Base-by-base conservation (phyloP, 495 filamentous ascomycete genomes). In the Aspergillus conjunctus region DNA sequence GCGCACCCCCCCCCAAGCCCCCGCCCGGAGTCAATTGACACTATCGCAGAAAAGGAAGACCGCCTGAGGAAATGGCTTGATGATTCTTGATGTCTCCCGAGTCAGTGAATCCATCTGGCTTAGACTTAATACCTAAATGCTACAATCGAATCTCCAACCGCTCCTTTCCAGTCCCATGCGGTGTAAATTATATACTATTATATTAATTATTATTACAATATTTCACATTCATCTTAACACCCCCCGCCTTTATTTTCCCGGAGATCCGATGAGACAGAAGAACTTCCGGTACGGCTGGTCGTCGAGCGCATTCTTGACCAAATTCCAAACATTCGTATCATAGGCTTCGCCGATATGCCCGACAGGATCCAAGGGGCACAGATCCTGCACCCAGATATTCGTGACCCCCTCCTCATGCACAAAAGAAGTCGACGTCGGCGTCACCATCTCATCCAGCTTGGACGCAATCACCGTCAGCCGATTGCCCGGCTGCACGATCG, bases 321-420 rank as follows among this genome's bases (percentile, higher is more conserved):
- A 59, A 33, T 82, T 76, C 80, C 81, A 83, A 2, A 85, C 79
- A 65, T 81, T 80, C 62, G 74, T 65, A 65, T 85, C 82, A 70
- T 78, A 83, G 22, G 77, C 78, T 58, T 83, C 76, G 4, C 79
- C 80, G 44, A 81, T 78, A 59, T 85, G 82, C 3, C 81, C 82
- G 6, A 83, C 80, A 0, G 66, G 64, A 46, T 83, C 82, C 3
- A 77, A 51, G 0, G 73, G 73, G 33, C 81, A 83, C 11, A 66
- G 72, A 54, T 76, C 69, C 71, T 85, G 80, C 20, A 85, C 69
- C 58, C 70, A 74, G 0, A 75, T 66, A 58, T 83, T 83, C 0
- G 51, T 51, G 2, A 79, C 82, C 0, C 78, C 77, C 6, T 68
- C 63, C 64, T 83, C 81, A 48, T 82, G 58, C 3, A 84, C 68